Evolutionary conservation across 352 stramenopile species (phyloP), one percentile per base, ranked within the genome.

Genomic region (Phytophthora fragariaefolia): DNA sequence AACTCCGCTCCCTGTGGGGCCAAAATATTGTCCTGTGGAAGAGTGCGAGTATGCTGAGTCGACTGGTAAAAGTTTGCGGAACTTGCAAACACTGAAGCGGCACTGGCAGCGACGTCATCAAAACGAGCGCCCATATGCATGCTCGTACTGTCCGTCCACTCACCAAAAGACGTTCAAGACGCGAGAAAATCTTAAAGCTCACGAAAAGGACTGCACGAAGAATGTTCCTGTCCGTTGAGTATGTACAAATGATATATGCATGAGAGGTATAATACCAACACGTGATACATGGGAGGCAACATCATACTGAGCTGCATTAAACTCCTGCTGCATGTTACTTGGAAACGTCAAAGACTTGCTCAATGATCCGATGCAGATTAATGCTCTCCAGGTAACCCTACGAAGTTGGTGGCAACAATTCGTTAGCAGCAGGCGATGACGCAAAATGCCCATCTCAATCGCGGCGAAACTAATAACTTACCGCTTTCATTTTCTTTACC

Each of bases 311-410:
- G 50, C 43, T 60, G 45, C 48, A 17, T 42, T 60, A 65, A 54
- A 63, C 61, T 69, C 24, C 18, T 40, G 30, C 40, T 42, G 23
- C 34, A 54, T 20, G 17, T 85, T 87, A 95, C 75, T 93, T 93
- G 60, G 80, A 80, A 58, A 95, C 86, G 60, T 94, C 84, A 50
- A 96, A 93, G 55, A 93, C 83, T 70, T 89, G 74, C 28, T 94
- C 87, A 68, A 94, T 86, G 62, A 96, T 89, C 58, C 80, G 79
- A 56, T 93, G 87, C 28, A 96, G 75, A 66, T 96, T 96, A 67
- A 96, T 96, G 67, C 85, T 94, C 58, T 93, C 85, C 53, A 96
- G 68, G 63, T 96, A 90, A 52, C 87, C 85, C 83, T 91, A 64
- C 6, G 28, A 73, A 13, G 52, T n/a, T n/a, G n/a, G 20, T 17